Evolutionary conservation across 495 filamentous ascomycete species (phyloP).

Genomic region (Aspergillus mulundensis): DNA sequence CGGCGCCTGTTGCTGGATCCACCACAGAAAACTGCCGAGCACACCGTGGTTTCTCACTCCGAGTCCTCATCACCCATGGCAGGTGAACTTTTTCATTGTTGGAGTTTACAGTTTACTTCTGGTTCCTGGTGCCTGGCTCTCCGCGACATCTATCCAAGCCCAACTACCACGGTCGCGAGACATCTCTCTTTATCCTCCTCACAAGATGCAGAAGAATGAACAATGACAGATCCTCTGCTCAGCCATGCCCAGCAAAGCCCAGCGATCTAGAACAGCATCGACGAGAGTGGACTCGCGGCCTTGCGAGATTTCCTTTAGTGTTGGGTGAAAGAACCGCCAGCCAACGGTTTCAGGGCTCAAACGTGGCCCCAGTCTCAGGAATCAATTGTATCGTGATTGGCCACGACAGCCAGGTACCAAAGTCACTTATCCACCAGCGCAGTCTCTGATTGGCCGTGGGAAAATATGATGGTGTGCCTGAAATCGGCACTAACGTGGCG

Average conservation of each 20-base stretch:
- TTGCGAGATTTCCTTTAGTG: constrained; percentile 8
- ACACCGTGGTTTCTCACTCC: background rate
- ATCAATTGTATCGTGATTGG: constrained; percentile 3
- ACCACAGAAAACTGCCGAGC: background rate
- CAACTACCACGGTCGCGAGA: background rate
- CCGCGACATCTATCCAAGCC: background rate
- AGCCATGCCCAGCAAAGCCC: background rate
- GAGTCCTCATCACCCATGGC: background rate
- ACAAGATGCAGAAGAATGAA: background rate
- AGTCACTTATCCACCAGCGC: background rate
- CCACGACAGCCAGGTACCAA: background rate
- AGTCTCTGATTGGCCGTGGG: background rate
- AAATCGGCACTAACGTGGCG: constrained; percentile 5
- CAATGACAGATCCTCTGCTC: constrained; percentile 4
- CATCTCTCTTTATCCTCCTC: background rate
- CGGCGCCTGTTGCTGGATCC: constrained; percentile 1
- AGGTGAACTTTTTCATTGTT: background rate
- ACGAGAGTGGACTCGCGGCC: background rate
- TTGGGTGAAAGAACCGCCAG: background rate
- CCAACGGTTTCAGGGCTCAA: constrained; percentile 4
- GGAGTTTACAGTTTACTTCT: background rate
- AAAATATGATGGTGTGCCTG: constrained; percentile 1
- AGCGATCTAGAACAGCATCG: background rate
- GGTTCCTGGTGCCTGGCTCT: background rate
- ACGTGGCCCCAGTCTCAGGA: background rate